Base-by-base conservation (phyloP, 2,329 filamentous ascomycete species). In the Scytalidium sp. region DNA sequence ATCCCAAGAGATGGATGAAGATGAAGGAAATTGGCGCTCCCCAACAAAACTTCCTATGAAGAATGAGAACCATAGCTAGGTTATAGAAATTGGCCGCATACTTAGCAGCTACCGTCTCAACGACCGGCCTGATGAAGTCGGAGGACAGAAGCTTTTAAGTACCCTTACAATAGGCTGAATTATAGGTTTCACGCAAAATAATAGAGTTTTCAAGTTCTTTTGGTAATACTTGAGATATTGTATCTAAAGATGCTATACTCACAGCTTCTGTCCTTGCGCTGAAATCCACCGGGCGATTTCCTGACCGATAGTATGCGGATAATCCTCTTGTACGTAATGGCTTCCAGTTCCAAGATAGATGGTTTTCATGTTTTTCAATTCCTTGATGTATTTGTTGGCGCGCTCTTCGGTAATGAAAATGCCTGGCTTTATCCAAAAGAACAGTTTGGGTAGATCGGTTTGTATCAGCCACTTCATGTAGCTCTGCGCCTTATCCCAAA, bases 351-450 rank as follows among this genome's bases (percentile, higher is more conserved):
- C 25, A 29, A 29, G 25, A 29, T 29, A 29, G 7, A 29, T 13
- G 25, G 25, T 29, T 29, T 29, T 13, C 13, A 13, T 29, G 25
- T 29, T 29, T 29, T 29, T 29, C 25, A 29, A 13, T 13, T 29
- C 25, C 13, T 29, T 29, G 25, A 29, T 29, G 25, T 29, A 29
- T 13, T 29, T 29, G 25, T 29, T 29, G 7, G 25, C 25, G 8
- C 25, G 25, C 13, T 29, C 25, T 13, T 29, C 25, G 8, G 25
- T 29, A 29, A 46, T 46, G 17, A 46, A 32, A 32, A 32, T 46
- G 17, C 44, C 25, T 3, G 44, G 44, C 29, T 46, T 36, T 11
- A 36, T 25, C 44, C 44, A 46, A 19, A 46, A 46, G 44, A 46
- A 46, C 17, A 46, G 19, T n/a, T 40, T 45, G 3, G 44, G 44